Percentiles rank a stretch among this genome's conserved stretches.
Evolutionary conservation across 1,284 basidiomycete genomes (phyloP).

Genomic region (Vanrija sp.): DNA sequence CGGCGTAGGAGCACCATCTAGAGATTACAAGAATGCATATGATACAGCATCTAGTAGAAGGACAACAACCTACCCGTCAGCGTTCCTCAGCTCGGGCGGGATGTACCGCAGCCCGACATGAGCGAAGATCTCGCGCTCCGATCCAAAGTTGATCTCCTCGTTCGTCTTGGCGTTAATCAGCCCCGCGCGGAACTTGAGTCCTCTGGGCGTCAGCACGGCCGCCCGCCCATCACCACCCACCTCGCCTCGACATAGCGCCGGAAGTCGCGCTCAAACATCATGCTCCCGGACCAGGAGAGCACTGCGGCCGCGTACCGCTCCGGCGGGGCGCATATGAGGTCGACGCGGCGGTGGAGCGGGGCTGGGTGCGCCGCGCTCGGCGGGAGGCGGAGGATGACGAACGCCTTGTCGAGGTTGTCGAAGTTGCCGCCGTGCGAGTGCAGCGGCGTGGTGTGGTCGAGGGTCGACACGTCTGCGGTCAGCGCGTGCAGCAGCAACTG

Average conservation of each 20-base stretch:
- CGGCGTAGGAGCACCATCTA: no score
- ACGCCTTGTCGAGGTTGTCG: slow-evolving; percentile 49
- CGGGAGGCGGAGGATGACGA: slow-evolving; percentile 39
- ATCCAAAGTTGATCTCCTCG: slow-evolving; percentile 39
- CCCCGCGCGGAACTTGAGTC: slow-evolving; percentile 45
- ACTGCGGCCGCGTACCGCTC: slow-evolving; percentile 45
- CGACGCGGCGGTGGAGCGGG: slow-evolving; percentile 41
- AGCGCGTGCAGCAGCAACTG: neutral
- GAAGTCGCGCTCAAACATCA: slow-evolving; percentile 51
- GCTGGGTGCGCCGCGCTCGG: slow-evolving; percentile 1
- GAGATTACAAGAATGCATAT: no score
- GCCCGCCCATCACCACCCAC: slow-evolving; percentile 11
- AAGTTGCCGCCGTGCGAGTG: slow-evolving; percentile 42
- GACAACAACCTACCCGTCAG: slow-evolving; percentile 30
- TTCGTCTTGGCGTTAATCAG: slow-evolving; percentile 32
- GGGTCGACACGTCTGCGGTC: slow-evolving; percentile 28
- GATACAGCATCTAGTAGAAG: neutral
- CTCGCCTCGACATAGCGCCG: slow-evolving; percentile 38
- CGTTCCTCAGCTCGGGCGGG: slow-evolving; percentile 45
- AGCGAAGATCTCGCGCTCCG: slow-evolving; percentile 44
- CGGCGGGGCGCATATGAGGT: slow-evolving; percentile 43
- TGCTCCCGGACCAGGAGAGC: slow-evolving; percentile 47
- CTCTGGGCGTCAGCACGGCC: slow-evolving; percentile 17
- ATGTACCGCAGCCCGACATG: slow-evolving; percentile 42
- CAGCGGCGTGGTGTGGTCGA: slow-evolving; percentile 23